Evolutionary conservation across 2,329 filamentous ascomycete genomes (phyloP).

Genomic region (Trichophyton mentagrophytes): DNA sequence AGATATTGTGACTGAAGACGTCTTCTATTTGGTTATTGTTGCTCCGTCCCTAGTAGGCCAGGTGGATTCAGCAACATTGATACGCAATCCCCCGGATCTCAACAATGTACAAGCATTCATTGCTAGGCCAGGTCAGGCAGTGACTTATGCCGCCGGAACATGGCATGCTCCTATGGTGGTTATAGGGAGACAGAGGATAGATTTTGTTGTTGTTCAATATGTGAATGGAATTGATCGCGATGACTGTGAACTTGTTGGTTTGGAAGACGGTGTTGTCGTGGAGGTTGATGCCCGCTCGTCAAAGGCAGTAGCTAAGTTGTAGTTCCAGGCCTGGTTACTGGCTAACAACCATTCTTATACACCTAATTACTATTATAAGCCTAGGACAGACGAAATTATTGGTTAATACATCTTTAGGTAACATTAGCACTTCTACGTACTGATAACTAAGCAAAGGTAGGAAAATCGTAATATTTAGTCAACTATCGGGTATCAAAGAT

Average conservation of each 20-base stretch:
- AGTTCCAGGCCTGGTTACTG: background rate
- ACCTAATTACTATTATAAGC: background rate
- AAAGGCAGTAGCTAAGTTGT: background rate
- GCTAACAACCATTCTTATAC: background rate
- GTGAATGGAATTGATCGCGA: conserved; percentile 68
- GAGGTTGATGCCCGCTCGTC: background rate
- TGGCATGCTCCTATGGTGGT: conserved; percentile 98
- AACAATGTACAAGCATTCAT: conserved; percentile 60
- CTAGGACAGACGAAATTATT: background rate
- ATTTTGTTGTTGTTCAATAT: conserved; percentile 84
- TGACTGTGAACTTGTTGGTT: conserved; percentile 71
- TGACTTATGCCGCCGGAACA: conserved; percentile 82
- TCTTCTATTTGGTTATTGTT: conserved; percentile 68
- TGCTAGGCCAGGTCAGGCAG: conserved; percentile 63
- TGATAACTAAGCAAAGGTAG: no score
- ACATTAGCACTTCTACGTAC: no score
- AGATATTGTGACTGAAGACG: conserved; percentile 17
- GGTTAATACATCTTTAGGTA: background rate
- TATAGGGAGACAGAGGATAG: conserved; percentile 55
- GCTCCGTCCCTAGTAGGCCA: conserved; percentile 55
- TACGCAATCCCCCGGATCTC: conserved; percentile 56
- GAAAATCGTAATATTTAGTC: background rate
- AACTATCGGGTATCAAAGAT: background rate
- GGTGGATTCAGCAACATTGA: conserved; percentile 24
- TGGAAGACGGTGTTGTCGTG: conserved; percentile 21